These are phyloP conservation scores for Penicillium daleae DNA, from an alignment of 495 filamentous ascomycete species.

Conservation along the genomic window DNA sequence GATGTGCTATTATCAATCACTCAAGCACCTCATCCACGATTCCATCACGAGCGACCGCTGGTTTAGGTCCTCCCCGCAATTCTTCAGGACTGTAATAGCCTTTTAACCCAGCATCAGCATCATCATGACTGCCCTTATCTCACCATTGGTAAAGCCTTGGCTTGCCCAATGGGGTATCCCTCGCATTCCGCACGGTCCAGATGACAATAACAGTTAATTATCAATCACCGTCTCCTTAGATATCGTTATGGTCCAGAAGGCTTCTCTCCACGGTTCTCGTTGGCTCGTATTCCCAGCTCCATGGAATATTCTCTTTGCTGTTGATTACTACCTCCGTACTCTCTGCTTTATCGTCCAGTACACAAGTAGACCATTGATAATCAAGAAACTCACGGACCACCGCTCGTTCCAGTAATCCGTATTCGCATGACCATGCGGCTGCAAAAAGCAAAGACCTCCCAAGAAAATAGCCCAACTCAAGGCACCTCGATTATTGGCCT, in stretches of 20 bases:
- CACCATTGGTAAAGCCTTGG: not conserved
- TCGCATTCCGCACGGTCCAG: slow-evolving; percentile 3
- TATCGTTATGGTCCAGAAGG: not conserved
- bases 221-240: not conserved
- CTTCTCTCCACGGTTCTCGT: not conserved
- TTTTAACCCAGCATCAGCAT: not conserved
- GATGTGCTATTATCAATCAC: slow-evolving; percentile 5
- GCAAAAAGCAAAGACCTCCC: slow-evolving; percentile 2
- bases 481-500: slow-evolving; percentile 5
- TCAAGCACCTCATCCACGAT: slow-evolving; percentile 6
- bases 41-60: not conserved
- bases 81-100: not conserved
- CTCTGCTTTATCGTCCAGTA: not conserved
- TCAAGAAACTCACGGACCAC: not conserved
- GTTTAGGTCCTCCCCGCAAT: not conserved
- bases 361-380: not conserved
- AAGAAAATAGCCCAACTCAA: not conserved
- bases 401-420: not conserved
- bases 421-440: not conserved
- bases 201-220: not conserved
- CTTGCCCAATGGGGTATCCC: not conserved
- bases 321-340: not conserved
- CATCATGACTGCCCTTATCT: not conserved
- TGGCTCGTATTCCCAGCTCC: not conserved
- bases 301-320: not conserved